Base-by-base conservation (phyloP, 176 grass and related monocot species). In the Typha latifolia region DNA sequence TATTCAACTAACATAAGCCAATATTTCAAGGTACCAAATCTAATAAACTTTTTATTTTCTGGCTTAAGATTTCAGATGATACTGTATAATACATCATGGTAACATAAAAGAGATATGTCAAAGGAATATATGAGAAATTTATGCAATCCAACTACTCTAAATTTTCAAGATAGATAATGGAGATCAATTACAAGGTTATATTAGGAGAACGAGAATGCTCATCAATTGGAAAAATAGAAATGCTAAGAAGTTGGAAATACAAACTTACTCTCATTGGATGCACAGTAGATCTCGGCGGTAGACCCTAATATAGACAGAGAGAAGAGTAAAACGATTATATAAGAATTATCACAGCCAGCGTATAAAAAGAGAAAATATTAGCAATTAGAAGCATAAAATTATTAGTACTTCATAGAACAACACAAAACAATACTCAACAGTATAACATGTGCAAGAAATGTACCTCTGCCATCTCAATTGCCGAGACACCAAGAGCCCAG, bases 401-500 rank as follows among this genome's bases (percentile, higher is more conserved):
- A 14, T 31, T 49, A 55, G 50, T 19, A 59, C 16, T 59, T 59
- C 18, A 51, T 10, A 15, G 14, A 43, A 67, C 16, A 65, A 23
- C 9, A 15, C 34, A 24, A 66, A 66, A 5, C 20, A 50, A 31
- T 9, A 5, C 12, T 24, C 13, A 31, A 19, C 13, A 31, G n/a
- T 20, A 37, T 65, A 8, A 51, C 27, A 50, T 49, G 64, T 64
- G 62, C 15, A 65, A 50, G 26, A 37, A 70, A 66, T 55, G 20
- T 80, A 99, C 94, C 94, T 99, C 94, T 76, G 86, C 94, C 94
- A 99, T 99, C 74, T 99, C 94, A 78, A 99, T 99, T 69, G 94
- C 94, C 51, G 94, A 90, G 62, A 99, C 88, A 83, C 94, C 94
- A 76, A 99, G 86, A 74, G 94, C 94, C 94, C 94, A 99, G 69